phyloP scores from a whole-genome alignment of 305 asterid species.

The Fraxinus platypoda region DNA sequence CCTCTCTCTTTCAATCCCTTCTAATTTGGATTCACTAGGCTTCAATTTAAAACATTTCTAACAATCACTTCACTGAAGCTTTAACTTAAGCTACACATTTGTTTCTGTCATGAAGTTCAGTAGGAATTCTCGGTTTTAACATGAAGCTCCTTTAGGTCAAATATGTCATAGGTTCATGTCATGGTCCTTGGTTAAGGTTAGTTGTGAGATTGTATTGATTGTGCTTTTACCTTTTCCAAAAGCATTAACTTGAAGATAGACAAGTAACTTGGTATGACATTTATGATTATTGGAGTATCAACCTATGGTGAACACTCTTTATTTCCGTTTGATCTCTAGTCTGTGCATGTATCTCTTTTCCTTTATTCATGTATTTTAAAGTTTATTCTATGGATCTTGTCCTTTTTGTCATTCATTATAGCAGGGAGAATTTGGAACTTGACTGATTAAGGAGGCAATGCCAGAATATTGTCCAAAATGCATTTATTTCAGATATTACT shows the following conservation, averaged over 20 bases:
- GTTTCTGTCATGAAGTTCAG: neutral
- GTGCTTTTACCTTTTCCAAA: neutral
- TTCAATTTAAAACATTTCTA: neutral
- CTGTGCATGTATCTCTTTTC: neutral
- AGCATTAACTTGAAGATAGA: neutral
- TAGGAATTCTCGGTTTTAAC: neutral
- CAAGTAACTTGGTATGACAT: neutral
- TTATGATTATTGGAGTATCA: neutral
- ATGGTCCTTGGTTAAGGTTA: neutral
- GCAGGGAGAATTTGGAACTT: neutral
- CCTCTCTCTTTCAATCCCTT: neutral
- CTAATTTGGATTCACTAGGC: neutral
- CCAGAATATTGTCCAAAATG: neutral
- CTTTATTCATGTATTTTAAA: neutral
- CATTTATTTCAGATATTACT: neutral
- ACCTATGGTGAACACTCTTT: no score
- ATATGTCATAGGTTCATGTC: neutral
- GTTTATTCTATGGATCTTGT: neutral
- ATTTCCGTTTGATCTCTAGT: no score
- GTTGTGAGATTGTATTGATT: neutral
- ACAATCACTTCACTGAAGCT: neutral
- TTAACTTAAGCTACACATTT: neutral
- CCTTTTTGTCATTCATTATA: neutral
- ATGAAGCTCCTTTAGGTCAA: neutral
- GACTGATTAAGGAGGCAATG: neutral